Evolutionary conservation across 2,329 filamentous ascomycete genomes (phyloP), one percentile per base, ranked within the genome.

Genomic region (Penicillium vulpinum): DNA sequence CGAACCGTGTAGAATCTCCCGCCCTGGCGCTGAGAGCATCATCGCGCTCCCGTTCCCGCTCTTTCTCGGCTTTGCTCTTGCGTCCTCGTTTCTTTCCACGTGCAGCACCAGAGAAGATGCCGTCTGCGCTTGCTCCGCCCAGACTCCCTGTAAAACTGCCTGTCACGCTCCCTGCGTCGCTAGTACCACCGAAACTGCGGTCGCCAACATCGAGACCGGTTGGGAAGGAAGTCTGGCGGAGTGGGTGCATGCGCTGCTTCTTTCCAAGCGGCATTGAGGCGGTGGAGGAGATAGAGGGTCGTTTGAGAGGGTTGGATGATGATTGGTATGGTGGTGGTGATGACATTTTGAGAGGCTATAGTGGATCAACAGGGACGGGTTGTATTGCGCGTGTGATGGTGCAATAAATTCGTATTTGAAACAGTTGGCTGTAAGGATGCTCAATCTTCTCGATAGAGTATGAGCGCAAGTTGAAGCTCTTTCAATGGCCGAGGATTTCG

Each of bases 161-260:
- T 31, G 74, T 76, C 13, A 76, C 71, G 44, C 74, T 77, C 3
- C 72, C 75, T 0, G 72, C 74, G 55, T 77, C 75, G 51, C 73
- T 76, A 35, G 69, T 60, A 7, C 63, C 67, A 33, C 66, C 68
- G 58, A 70, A 71, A 31, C 65, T 65, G 45, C 71, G 67, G 31
- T 64, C 61, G 29, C 70, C 69, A 3, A 58, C 36, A 41, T 76
- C 74, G 28, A 71, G 63, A 13, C 67, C 67, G 4, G 65, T 67
- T 0, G 77, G 77, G 57, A 78, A 79, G 24, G 77, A 79, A 24
- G 77, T 79, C 57, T 80, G 77, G 36, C 77, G 74, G 51, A 80
- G 76, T 16, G 78, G 78, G 60, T 80, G 78, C 65, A 77, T 73
- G 61, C 75, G 75, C 61, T 68, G 60, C 53, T 71, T 70, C 38